These are phyloP conservation scores for Phytophthora multivora DNA, from an alignment of 352 stramenopile genomes.

Conservation along the genomic window DNA sequence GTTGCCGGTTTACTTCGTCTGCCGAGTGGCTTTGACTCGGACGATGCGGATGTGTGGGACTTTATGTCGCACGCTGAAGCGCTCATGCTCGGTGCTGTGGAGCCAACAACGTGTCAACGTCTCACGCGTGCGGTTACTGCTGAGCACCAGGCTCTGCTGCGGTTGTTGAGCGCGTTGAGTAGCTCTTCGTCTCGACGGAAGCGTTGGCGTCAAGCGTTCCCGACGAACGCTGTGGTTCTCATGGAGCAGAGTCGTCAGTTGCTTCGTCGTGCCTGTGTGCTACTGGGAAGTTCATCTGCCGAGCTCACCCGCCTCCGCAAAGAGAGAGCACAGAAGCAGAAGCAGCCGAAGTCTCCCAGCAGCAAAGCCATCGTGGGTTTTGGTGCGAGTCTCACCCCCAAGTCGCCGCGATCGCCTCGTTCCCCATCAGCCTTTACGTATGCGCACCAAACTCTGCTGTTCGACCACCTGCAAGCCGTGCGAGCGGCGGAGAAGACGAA, in stretches of 20 bases:
- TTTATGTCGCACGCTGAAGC: slow-evolving; percentile 60
- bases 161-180: slow-evolving; percentile 56
- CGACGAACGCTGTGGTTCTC: slow-evolving; percentile 51
- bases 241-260: slow-evolving; percentile 72
- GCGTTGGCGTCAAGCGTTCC: slow-evolving; percentile 65
- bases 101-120: slow-evolving; percentile 26
- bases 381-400: slow-evolving; percentile 32
- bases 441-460: slow-evolving; percentile 61
- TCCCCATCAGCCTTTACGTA: slow-evolving; percentile 51
- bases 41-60: slow-evolving; percentile 48
- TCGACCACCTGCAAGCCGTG: slow-evolving; percentile 59
- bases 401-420: slow-evolving; percentile 36
- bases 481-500: slow-evolving; percentile 38
- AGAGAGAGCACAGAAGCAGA: slow-evolving; percentile 37
- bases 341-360: slow-evolving; percentile 20
- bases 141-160: slow-evolving; percentile 52
- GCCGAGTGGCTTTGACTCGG: slow-evolving; percentile 7
- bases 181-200: slow-evolving; percentile 28
- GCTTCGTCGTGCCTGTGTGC: slow-evolving; percentile 54
- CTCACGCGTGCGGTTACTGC: slow-evolving; percentile 52
- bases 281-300: slow-evolving; percentile 57
- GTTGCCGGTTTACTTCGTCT: slow-evolving; percentile 46
- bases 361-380: slow-evolving; percentile 23
- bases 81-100: slow-evolving; percentile 44
- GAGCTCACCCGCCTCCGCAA: slow-evolving; percentile 32